Percentiles rank a stretch among this genome's conserved stretches.
phyloP scores from a whole-genome alignment of 129 eudicot species.

The Ambrosia trifida region DNA sequence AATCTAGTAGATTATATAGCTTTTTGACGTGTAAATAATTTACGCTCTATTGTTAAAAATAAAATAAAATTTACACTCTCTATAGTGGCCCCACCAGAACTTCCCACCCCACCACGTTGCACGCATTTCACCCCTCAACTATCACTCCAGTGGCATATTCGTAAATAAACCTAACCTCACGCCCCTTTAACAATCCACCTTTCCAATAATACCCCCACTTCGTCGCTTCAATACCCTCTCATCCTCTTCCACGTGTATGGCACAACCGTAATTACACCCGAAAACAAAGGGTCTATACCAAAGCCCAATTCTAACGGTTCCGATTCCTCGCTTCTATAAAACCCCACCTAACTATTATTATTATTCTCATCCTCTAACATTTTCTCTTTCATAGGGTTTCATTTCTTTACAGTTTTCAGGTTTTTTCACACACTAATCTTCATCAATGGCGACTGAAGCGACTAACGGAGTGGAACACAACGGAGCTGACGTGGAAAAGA shows the following conservation, averaged over 20 bases:
- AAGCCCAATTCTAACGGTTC: constrained; percentile 36
- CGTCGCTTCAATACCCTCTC: not conserved
- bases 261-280: constrained; percentile 6
- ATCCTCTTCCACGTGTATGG: constrained; percentile 8
- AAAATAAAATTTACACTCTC: no score
- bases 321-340: constrained; percentile 39
- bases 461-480: constrained; percentile 29
- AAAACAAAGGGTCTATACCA: not conserved
- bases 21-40: not conserved
- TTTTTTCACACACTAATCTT: not conserved
- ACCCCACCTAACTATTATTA: not conserved
- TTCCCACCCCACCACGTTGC: not conserved
- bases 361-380: constrained; percentile 32
- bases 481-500: constrained; percentile 37
- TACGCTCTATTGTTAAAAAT: no score
- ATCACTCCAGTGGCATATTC: not conserved
- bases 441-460: constrained; percentile 43
- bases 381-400: constrained; percentile 25
- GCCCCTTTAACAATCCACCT: not conserved
- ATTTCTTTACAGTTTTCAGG: not conserved
- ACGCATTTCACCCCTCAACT: not conserved
- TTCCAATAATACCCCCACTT: constrained; percentile 3
- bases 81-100: not conserved
- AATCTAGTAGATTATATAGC: no score
- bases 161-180: not conserved